Percentiles rank a stretch among this genome's conserved stretches.
These are phyloP conservation scores for Rutstroemia sp. DNA, from an alignment of 2,329 filamentous ascomycete species.

Conservation along the genomic window DNA sequence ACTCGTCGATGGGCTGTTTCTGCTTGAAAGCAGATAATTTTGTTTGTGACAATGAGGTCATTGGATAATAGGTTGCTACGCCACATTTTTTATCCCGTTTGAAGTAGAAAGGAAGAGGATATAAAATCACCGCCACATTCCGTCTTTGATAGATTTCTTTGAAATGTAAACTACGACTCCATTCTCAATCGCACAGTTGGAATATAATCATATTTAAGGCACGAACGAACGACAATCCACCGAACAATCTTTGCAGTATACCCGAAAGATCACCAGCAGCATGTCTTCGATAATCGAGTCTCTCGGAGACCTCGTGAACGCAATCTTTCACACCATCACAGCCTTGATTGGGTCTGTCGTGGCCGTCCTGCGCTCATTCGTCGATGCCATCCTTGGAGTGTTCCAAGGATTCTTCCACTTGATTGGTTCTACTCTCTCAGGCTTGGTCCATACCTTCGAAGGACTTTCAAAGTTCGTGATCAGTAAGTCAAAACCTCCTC, in stretches of 20 bases:
- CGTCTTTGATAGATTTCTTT: not conserved
- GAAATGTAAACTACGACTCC: not conserved
- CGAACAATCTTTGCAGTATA: not conserved
- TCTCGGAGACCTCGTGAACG: constrained; percentile 20
- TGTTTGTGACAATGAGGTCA: not conserved
- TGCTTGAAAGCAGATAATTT: not conserved
- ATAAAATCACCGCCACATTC: not conserved
- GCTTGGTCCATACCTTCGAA: constrained; percentile 25
- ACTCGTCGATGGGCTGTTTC: not conserved
- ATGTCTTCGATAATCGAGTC: constrained; percentile 27
- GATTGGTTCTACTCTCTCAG: constrained; percentile 20
- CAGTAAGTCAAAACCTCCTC: constrained; percentile 17
- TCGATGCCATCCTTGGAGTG: constrained; percentile 20
- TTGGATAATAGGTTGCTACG: not conserved
- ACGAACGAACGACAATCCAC: not conserved
- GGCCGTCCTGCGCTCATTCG: constrained; percentile 23
- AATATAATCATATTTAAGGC: not conserved
- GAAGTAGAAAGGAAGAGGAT: not conserved
- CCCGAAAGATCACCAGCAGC: not conserved
- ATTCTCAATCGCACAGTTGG: not conserved
- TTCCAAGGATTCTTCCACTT: constrained; percentile 18
- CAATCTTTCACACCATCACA: constrained; percentile 22
- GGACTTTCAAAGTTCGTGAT: constrained; percentile 27
- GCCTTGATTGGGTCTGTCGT: constrained; percentile 22
- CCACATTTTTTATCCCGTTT: not conserved